A percentile compares a stretch with the other conserved stretches of the same genome.
Conservation (phyloP, 371 early-diverging fungal species). For the Mortierella sp. region DNA sequence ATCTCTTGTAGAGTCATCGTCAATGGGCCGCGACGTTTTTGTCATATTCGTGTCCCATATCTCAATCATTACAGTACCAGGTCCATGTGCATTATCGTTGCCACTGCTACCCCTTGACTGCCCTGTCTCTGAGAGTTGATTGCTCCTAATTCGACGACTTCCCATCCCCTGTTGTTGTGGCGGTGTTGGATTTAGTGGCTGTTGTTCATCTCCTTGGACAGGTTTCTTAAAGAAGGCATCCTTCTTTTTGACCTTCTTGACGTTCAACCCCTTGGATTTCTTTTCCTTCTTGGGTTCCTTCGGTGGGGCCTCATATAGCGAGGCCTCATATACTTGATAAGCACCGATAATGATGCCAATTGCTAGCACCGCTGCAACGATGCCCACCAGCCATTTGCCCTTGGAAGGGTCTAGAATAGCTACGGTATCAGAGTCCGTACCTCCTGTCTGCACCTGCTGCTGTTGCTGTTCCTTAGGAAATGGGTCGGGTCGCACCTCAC, state of each 20-base stretch:
- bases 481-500: neutral
- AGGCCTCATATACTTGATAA: conserved; percentile 35
- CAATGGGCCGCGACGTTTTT: neutral
- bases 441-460: too few relatives aligned
- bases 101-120: conserved; percentile 2
- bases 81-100: neutral
- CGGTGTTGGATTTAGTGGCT: conserved; percentile 4
- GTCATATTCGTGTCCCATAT: conserved; percentile 3
- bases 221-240: conserved; percentile 53
- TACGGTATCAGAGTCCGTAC: neutral
- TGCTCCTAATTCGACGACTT: neutral
- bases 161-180: conserved; percentile 2
- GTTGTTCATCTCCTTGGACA: conserved; percentile 2
- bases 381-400: conserved; percentile 20
- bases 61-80: conserved; percentile 26
- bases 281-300: conserved; percentile 26
- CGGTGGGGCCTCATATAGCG: conserved; percentile 38
- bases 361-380: conserved; percentile 20
- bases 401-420: conserved; percentile 18
- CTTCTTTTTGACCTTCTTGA: conserved; percentile 52
- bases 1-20: neutral
- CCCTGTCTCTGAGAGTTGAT: neutral
- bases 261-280: conserved; percentile 16
- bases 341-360: conserved; percentile 43
- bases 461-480: conserved; percentile 13